These are phyloP conservation scores for Gnomoniopsis sp. DNA, from an alignment of 2,329 filamentous ascomycete species.

Conservation along the genomic window DNA sequence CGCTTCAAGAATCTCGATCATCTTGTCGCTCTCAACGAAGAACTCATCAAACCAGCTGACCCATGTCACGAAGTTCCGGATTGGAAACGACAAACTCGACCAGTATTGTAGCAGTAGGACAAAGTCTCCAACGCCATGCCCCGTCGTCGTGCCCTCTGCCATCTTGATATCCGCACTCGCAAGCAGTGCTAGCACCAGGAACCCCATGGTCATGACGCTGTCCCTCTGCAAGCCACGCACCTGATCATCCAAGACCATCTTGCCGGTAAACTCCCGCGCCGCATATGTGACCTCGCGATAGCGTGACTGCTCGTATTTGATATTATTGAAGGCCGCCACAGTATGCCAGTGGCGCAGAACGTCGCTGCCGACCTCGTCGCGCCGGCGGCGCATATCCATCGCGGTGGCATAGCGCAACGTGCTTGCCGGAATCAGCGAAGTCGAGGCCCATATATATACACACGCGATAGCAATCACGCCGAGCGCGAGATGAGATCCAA, in stretches of 20 bases:
- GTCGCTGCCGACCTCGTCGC: background rate
- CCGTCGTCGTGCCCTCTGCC: background rate
- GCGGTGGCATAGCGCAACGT: background rate
- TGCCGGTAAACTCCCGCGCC: background rate
- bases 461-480: background rate
- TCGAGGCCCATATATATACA: background rate
- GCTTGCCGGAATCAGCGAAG: background rate
- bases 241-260: background rate
- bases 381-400: background rate
- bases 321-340: background rate
- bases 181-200: background rate
- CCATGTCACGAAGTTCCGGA: conserved; percentile 1
- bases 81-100: conserved; percentile 2
- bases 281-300: background rate
- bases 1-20: conserved; percentile 54
- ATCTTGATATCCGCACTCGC: background rate
- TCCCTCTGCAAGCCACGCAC: background rate
- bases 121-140: conserved; percentile 4
- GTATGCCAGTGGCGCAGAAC: background rate
- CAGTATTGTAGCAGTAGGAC: conserved; percentile 13
- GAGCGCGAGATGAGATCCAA: background rate
- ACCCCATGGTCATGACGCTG: background rate
- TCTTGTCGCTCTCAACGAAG: conserved; percentile 62
- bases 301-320: background rate
- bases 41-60: conserved; percentile 5